A percentile compares a stretch with the other conserved stretches of the same genome.
These are phyloP conservation scores for Spathaspora sp. DNA, from an alignment of 805 yeast genomes.

Conservation along the genomic window DNA sequence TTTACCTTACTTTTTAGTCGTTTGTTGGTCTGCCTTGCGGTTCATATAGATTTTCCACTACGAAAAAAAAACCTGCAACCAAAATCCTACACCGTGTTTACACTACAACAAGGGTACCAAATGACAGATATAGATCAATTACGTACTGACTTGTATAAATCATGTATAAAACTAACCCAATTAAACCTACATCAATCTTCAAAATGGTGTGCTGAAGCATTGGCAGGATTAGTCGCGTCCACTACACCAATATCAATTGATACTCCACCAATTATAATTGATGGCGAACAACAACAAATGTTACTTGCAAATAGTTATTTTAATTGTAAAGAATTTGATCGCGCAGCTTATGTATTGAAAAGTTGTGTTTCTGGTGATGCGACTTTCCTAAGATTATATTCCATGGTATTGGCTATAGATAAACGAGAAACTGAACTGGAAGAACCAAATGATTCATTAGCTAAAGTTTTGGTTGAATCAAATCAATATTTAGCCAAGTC, in stretches of 20 bases:
- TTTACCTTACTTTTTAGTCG: too few relatives aligned
- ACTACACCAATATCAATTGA: slow-evolving; percentile 11
- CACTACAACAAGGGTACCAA: background rate
- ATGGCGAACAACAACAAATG: slow-evolving; percentile 44
- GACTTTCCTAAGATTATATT: slow-evolving; percentile 61
- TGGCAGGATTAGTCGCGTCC: slow-evolving; percentile 51
- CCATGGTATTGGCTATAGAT: slow-evolving; percentile 74
- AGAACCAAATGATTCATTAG: slow-evolving; percentile 11
- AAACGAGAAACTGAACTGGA: slow-evolving; percentile 71
- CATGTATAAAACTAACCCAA: slow-evolving; percentile 42
- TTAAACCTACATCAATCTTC: slow-evolving; percentile 67
- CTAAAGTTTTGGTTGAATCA: slow-evolving; percentile 37
- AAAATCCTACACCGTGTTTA: background rate
- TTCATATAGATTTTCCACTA: background rate
- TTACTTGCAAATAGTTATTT: slow-evolving; percentile 70
- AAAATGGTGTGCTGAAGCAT: slow-evolving; percentile 82
- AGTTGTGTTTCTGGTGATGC: slow-evolving; percentile 50
- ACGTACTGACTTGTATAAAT: slow-evolving; percentile 23
- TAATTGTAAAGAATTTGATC: slow-evolving; percentile 78
- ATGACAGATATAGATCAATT: slow-evolving; percentile 10
- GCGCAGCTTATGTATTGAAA: slow-evolving; percentile 62
- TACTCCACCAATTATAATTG: slow-evolving; percentile 6
- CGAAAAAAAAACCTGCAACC: background rate
- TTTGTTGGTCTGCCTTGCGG: background rate
- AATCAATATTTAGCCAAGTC: slow-evolving; percentile 28